phyloP scores from a whole-genome alignment of 768 basidiomycete species.

The Hypsizygus marmoreus region DNA sequence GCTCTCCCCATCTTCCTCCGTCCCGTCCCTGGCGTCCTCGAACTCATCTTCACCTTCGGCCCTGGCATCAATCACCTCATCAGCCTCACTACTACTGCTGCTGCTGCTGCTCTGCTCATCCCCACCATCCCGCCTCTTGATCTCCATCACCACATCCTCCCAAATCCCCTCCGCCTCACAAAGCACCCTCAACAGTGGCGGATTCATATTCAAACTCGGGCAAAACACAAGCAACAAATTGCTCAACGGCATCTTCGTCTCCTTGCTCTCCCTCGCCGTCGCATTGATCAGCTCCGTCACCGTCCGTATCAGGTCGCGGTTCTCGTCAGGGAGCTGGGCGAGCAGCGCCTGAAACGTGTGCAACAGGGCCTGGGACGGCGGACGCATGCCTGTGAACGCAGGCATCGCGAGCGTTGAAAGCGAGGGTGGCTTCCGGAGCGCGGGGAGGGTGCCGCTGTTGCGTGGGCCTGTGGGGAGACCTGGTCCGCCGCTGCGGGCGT shows the following conservation, averaged over 20 bases:
- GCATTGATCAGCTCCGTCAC: constrained; percentile 78
- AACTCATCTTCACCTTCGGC: constrained; percentile 25
- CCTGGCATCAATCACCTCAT: too few species aligned
- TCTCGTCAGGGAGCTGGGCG: constrained; percentile 71
- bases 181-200: constrained; percentile 67
- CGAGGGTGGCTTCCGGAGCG: constrained; percentile 75
- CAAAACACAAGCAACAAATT: constrained; percentile 88
- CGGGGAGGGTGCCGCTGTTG: constrained; percentile 33
- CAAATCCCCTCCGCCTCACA: constrained; percentile 75
- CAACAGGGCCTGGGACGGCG: constrained; percentile 61
- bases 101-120: too few species aligned
- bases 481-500: constrained; percentile 15
- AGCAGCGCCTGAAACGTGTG: constrained; percentile 65
- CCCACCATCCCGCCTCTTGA: constrained; percentile 22
- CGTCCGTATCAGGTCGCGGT: constrained; percentile 82
- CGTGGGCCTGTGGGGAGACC: constrained; percentile 19
- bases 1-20: constrained; percentile 24
- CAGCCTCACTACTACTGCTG: too few species aligned
- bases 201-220: constrained; percentile 81
- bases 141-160: constrained; percentile 36
- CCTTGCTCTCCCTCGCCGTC: constrained; percentile 64
- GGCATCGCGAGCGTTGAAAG: constrained; percentile 79
- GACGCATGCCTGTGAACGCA: constrained; percentile 57
- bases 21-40: constrained; percentile 28
- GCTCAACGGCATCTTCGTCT: constrained; percentile 92